These are phyloP conservation scores for Acer saccharum DNA, from an alignment of 345 rosid genomes.

Conservation along the genomic window DNA sequence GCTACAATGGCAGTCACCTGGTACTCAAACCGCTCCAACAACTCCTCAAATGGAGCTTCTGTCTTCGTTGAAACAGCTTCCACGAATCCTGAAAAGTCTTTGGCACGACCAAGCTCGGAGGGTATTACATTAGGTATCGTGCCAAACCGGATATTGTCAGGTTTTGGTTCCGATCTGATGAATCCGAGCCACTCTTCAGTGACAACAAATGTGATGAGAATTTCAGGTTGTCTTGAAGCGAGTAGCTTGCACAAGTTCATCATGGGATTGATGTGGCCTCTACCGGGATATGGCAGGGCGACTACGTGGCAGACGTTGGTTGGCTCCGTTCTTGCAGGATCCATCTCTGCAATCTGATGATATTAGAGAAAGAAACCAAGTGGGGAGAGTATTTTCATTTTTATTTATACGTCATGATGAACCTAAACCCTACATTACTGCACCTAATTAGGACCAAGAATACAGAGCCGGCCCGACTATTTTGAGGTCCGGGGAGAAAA, in stretches of 20 bases:
- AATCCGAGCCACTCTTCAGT: slow-evolving; percentile 72
- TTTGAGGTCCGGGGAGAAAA: no score
- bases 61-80: slow-evolving; percentile 44
- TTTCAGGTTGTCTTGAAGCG: slow-evolving; percentile 30
- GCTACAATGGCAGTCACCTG: slow-evolving; percentile 28
- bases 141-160: slow-evolving; percentile 32
- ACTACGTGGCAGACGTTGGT: slow-evolving; percentile 41
- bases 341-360: slow-evolving; percentile 19
- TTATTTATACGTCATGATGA: no score
- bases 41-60: slow-evolving; percentile 48
- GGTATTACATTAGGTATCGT: slow-evolving; percentile 56
- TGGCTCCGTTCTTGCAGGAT: not conserved
- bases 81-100: slow-evolving; percentile 40
- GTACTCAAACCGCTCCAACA: slow-evolving; percentile 35
- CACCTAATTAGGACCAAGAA: no score
- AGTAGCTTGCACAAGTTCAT: slow-evolving; percentile 58
- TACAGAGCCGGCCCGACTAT: no score
- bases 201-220: slow-evolving; percentile 55
- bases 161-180: slow-evolving; percentile 43
- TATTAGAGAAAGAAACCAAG: no score
- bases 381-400: no score
- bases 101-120: slow-evolving; percentile 38
- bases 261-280: slow-evolving; percentile 45
- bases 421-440: no score
- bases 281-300: slow-evolving; percentile 57